A percentile compares a stretch with the other conserved stretches of the same genome.
phyloP scores from a whole-genome alignment of 179 eudicot species.

The Actinidia chinensis region DNA sequence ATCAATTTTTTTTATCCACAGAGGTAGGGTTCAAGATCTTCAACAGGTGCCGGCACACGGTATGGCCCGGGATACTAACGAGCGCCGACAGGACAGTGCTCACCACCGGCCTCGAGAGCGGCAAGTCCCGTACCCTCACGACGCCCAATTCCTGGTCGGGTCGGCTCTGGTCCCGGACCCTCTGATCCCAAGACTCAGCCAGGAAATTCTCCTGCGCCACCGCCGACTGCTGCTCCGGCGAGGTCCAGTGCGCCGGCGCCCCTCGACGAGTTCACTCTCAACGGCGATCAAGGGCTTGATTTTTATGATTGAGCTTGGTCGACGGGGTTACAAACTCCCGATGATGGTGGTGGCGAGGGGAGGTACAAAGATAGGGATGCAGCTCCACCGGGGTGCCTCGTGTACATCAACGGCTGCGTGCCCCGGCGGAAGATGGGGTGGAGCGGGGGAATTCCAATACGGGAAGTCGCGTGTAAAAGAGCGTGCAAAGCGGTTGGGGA shows the following conservation, averaged over 20 bases:
- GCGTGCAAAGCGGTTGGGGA: too few relatives aligned
- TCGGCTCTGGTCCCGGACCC: conserved; percentile 83
- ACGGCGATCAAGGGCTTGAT: conserved; percentile 81
- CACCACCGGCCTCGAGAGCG: conserved; percentile 69
- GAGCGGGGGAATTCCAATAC: too few relatives aligned
- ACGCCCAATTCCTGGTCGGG: conserved; percentile 84
- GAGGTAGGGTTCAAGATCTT: conserved; percentile 49
- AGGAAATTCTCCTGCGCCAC: conserved; percentile 64
- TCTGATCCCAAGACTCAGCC: conserved; percentile 46
- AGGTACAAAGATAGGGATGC: too few relatives aligned
- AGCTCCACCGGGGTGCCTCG: too few relatives aligned
- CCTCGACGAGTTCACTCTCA: conserved; percentile 90
- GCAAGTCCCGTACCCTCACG: conserved; percentile 49
- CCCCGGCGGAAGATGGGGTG: too few relatives aligned
- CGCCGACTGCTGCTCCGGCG: conserved; percentile 85
- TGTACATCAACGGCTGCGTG: too few relatives aligned
- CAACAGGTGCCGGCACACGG: conserved; percentile 69
- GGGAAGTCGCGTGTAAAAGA: too few relatives aligned
- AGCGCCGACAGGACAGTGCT: conserved; percentile 70
- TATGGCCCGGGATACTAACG: conserved; percentile 89
- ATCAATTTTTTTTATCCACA: conserved; percentile 14
- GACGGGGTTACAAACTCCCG: conserved; percentile 92
- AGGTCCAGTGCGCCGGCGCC: conserved; percentile 63
- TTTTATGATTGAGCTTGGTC: conserved; percentile 87
- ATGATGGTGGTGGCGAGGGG: conserved; percentile 62